Percentiles rank a stretch among this genome's conserved stretches.
These are phyloP conservation scores for Starmerella stigmatis DNA, from an alignment of 805 yeast genomes.

Conservation along the genomic window DNA sequence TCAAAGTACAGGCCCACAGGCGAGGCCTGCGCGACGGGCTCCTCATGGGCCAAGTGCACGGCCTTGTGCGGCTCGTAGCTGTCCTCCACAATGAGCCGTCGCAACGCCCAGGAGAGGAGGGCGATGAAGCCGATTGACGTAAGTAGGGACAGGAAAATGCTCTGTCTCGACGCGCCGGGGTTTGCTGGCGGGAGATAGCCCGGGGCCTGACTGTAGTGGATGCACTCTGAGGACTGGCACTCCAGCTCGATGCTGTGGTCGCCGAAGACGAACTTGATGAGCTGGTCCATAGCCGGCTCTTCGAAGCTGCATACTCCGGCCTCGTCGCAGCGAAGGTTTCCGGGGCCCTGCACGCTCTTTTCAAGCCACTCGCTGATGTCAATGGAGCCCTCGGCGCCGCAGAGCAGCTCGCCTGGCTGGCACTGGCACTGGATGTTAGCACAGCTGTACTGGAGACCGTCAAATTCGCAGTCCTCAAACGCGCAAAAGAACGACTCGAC, in stretches of 20 bases:
- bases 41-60: constrained; percentile 16
- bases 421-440: constrained; percentile 74
- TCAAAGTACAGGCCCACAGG: constrained; percentile 73
- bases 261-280: constrained; percentile 87
- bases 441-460: constrained; percentile 64
- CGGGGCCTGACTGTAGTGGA: constrained; percentile 86
- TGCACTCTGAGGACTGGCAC: constrained; percentile 82
- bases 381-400: constrained; percentile 89
- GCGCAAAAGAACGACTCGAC: constrained; percentile 86
- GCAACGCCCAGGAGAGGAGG: constrained; percentile 8
- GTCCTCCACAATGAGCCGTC: not conserved
- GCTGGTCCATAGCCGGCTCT: constrained; percentile 92
- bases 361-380: constrained; percentile 87
- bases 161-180: constrained; percentile 26
- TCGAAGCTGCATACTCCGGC: constrained; percentile 62
- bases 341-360: constrained; percentile 87
- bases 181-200: constrained; percentile 64
- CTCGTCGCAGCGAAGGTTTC: constrained; percentile 71
- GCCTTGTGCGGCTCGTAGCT: constrained; percentile 1
- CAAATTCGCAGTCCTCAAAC: constrained; percentile 58
- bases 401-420: constrained; percentile 81
- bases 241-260: constrained; percentile 75
- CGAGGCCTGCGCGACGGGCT: constrained; percentile 14
- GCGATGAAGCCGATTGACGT: constrained; percentile 22
- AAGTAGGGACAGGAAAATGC: constrained; percentile 23